phyloP scores from a whole-genome alignment of 2,329 filamentous ascomycete species.

The Aplosporella prunicola region DNA sequence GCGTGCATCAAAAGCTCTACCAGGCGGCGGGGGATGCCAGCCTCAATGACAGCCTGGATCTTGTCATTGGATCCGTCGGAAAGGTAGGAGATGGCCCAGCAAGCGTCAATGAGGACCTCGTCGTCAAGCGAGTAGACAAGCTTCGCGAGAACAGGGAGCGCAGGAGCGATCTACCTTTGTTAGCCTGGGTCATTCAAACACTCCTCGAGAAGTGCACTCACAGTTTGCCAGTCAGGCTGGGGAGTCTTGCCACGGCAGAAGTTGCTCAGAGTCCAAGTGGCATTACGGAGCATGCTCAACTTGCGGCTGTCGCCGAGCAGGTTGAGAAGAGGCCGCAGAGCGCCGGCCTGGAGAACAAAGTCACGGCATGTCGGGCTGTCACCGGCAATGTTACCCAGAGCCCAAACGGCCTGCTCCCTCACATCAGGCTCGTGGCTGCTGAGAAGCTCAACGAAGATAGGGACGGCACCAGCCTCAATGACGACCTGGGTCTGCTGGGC shows the following conservation, averaged over 20 bases:
- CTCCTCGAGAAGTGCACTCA: constrained; percentile 45
- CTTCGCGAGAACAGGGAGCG: constrained; percentile 89
- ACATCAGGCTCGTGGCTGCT: constrained; percentile 96
- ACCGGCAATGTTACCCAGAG: constrained; percentile 95
- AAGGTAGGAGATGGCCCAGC: constrained; percentile 98
- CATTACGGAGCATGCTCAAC: constrained; percentile 97
- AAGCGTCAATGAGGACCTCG: constrained; percentile 95
- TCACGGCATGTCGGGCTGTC: constrained; percentile 97
- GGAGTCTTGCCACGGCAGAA: constrained; percentile 99
- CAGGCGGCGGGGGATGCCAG: constrained; percentile 88
- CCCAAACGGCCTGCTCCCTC: constrained; percentile 96
- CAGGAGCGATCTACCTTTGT: constrained; percentile 68
- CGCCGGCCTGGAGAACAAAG: constrained; percentile 86
- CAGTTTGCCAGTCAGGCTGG: constrained; percentile 93
- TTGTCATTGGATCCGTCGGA: constrained; percentile 98
- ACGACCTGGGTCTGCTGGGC: constrained; percentile 97
- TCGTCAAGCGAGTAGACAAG: constrained; percentile 97
- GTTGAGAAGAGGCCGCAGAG: constrained; percentile 78
- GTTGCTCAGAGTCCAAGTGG: constrained; percentile 98
- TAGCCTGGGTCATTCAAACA: neutral
- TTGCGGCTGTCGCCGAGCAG: constrained; percentile 96
- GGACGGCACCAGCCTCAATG: constrained; percentile 94
- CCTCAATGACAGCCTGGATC: constrained; percentile 98
- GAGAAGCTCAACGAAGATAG: constrained; percentile 95
- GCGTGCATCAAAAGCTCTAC: constrained; percentile 97